Evolutionary conservation across 257 asterid species (phyloP), one percentile per base, ranked within the genome.

Genomic region (Fraxinus cuspidata): DNA sequence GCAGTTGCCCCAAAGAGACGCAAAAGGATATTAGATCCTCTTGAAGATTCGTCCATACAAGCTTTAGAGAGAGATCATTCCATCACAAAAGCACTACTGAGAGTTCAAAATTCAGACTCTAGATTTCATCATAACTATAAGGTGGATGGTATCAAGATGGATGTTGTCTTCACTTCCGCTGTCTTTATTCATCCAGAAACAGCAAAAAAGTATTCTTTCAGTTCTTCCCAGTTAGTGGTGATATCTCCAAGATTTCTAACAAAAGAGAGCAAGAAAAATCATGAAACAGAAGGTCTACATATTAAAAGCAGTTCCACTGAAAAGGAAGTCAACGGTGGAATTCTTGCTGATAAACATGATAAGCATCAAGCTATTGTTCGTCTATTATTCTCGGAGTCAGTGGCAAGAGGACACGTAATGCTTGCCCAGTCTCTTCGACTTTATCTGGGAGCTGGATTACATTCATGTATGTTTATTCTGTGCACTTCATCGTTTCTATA

Each of bases 1-100:
- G 96, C 98, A 71, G 97, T 95, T 81, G 97, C 97, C 72, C 97
- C 96, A 74, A 95, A 95, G 90, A 86, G 91, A 77, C 97, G 99
- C 70, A 92, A 87, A 86, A 88, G 83, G 72, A 74, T 74, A 58
- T 56, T 71, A 53, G 80, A 79, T 74, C 49, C 81, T 65, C 66
- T 65, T 81, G 78, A 81, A 40, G 83, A 88, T 77, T 74, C 92
- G 70, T 79, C 89, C 34, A 18, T 58, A 63, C 79, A 83, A 71
- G 81, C 91, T 70, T 70, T 84, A 51, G 89, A 81, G 56, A 79
- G 83, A 80, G 82, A 75, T 71, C 78, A 49, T 69, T 72, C 64
- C 9, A 77, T 74, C 78, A 42, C 85, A 56, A 95, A 87, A 85
- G 96, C 91, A 63, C 94, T 88, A 71, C 85, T 95, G 77, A 93